Evolutionary conservation across 1,139 yeast species (phyloP).

Genomic region (Candida freyschussii): DNA sequence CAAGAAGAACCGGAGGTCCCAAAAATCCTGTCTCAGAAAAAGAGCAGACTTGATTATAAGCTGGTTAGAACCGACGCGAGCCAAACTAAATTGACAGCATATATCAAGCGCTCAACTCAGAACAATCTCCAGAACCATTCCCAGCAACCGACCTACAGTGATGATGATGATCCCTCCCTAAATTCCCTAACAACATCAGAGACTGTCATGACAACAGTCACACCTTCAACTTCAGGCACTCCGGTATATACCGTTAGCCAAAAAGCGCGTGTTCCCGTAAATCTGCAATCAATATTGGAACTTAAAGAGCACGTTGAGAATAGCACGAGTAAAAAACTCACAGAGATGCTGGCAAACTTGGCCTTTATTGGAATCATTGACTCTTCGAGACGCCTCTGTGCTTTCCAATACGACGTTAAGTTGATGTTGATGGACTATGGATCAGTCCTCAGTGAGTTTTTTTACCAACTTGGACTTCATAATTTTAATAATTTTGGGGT

Average conservation of each 20-base stretch:
- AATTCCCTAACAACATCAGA: slow-evolving; percentile 1
- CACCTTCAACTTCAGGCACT: slow-evolving; percentile 2
- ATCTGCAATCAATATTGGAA: slow-evolving; percentile 53
- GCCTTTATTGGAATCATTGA: slow-evolving; percentile 85
- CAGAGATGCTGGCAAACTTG: slow-evolving; percentile 64
- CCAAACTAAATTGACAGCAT: slow-evolving; percentile 54
- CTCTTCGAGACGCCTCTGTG: slow-evolving; percentile 58
- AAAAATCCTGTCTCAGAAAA: slow-evolving; percentile 5
- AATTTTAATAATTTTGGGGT: slow-evolving; percentile 83
- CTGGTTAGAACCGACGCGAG: slow-evolving; percentile 71
- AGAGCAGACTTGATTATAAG: slow-evolving; percentile 50
- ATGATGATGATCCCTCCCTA: neutral
- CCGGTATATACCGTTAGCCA: neutral
- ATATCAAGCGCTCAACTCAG: slow-evolving; percentile 22
- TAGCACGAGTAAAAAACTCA: slow-evolving; percentile 46
- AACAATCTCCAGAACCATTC: neutral
- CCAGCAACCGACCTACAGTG: neutral
- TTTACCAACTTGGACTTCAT: slow-evolving; percentile 72
- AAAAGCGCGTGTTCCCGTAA: slow-evolving; percentile 33
- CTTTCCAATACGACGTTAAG: slow-evolving; percentile 78
- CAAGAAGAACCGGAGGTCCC: slow-evolving; percentile 8
- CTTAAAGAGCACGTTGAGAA: slow-evolving; percentile 49
- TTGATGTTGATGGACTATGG: slow-evolving; percentile 80
- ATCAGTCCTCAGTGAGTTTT: slow-evolving; percentile 59
- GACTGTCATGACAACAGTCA: neutral